phyloP scores from a whole-genome alignment of 192 early-diverging fungal species.

The Chytriomyces sp. region DNA sequence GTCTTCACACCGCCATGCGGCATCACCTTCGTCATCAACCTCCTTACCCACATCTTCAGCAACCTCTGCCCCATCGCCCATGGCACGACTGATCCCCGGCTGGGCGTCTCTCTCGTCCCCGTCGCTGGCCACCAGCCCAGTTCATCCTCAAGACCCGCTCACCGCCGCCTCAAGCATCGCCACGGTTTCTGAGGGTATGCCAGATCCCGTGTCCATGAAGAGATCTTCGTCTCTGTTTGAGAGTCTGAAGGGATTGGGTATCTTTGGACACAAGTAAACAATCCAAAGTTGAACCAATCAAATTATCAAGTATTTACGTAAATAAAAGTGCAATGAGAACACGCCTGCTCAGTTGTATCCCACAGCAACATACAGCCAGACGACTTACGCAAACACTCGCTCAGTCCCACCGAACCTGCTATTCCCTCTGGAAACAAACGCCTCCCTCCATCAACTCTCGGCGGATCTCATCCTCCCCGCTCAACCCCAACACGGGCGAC shows the following conservation, averaged over 20 bases:
- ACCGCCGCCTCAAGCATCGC: not conserved
- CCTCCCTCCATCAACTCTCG: not conserved
- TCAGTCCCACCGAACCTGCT: no score
- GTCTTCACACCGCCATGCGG: slow-evolving; percentile 10
- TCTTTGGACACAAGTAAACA: not conserved
- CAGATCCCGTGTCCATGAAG: not conserved
- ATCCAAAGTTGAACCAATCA: not conserved
- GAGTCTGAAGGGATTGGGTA: slow-evolving; percentile 14
- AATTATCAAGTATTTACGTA: not conserved
- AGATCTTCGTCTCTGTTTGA: not conserved
- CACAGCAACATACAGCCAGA: not conserved
- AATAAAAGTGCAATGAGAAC: not conserved
- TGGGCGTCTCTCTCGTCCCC: slow-evolving; percentile 1
- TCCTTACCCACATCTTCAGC: not conserved
- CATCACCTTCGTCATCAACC: not conserved
- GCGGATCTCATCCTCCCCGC: not conserved
- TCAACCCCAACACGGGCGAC: not conserved
- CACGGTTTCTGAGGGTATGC: not conserved
- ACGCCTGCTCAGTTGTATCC: not conserved
- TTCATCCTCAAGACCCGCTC: not conserved
- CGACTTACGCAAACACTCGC: not conserved
- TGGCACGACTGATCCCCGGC: slow-evolving; percentile 1
- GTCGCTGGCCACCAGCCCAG: not conserved
- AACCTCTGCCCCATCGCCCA: not conserved
- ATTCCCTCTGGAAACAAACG: not conserved